Conservation (phyloP, 768 basidiomycete species). For the Mycena amicta region DNA sequence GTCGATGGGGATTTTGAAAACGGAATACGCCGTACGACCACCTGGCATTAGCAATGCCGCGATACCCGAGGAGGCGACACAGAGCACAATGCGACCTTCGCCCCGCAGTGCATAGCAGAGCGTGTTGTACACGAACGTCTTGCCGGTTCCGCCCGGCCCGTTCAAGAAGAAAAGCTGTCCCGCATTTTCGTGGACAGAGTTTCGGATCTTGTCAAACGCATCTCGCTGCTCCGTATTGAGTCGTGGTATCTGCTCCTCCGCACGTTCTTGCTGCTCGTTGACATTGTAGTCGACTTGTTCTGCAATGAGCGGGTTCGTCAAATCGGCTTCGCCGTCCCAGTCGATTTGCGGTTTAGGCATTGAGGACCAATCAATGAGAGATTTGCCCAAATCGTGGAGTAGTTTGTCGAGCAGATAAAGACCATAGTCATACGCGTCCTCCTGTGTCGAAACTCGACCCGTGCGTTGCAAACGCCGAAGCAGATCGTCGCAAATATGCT, state of each 20-base stretch:
- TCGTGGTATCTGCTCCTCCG: slow-evolving; percentile 1
- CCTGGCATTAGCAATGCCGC: slow-evolving; percentile 45
- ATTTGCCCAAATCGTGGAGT: slow-evolving; percentile 25
- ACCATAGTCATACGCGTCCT: slow-evolving; percentile 41
- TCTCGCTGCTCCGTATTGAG: slow-evolving; percentile 35
- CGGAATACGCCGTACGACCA: slow-evolving; percentile 50
- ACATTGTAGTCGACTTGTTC: slow-evolving; percentile 11
- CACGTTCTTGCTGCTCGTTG: slow-evolving; percentile 7
- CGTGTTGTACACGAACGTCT: slow-evolving; percentile 47
- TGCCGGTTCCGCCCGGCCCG: slow-evolving; percentile 49
- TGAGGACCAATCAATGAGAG: slow-evolving; percentile 23
- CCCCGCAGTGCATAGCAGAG: slow-evolving; percentile 28
- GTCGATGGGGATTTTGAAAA: slow-evolving; percentile 47
- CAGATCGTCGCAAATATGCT: slow-evolving; percentile 45
- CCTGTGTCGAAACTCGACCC: slow-evolving; percentile 22
- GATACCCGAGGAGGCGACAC: slow-evolving; percentile 43
- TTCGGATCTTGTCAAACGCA: slow-evolving; percentile 32
- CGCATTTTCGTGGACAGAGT: slow-evolving; percentile 24
- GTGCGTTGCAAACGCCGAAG: slow-evolving; percentile 17
- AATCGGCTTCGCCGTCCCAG: slow-evolving; percentile 19
- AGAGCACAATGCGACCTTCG: slow-evolving; percentile 17
- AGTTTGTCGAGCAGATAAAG: slow-evolving; percentile 39
- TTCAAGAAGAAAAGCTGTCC: slow-evolving; percentile 41
- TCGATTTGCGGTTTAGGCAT: slow-evolving; percentile 14
- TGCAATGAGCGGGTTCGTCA: slow-evolving; percentile 20